Evolutionary conservation across 2,329 filamentous ascomycete genomes (phyloP), one percentile per base, ranked within the genome.

Genomic region (Microcyclospora pomicola): DNA sequence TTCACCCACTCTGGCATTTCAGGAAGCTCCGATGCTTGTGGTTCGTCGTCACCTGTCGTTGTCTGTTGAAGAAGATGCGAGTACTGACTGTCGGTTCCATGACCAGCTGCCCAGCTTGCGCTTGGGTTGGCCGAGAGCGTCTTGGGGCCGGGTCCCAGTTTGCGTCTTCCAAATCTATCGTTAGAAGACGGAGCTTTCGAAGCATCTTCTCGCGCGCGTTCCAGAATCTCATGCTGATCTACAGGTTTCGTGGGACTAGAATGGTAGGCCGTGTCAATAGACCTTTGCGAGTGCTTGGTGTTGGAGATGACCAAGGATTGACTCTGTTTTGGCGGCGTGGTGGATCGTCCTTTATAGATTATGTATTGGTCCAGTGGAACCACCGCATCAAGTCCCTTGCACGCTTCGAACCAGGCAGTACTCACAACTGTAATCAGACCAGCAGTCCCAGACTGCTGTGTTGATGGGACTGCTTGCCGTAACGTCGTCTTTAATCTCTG

Each of bases 31-130:
- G 42, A 59, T 41, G 19, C 63, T 1, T 61, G 58, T 13, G 71
- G 66, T 31, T 38, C 40, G 16, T 92, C 82, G 40, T 87, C 72
- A 41, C 93, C 85, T 2, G 80, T 82, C 0, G 86, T 94, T 1
- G 80, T 82, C 52, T 82, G 69, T 29, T 76, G 75, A 9, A 77
- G 54, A 5, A 92, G 60, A 38, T 63, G 60, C 34, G 65, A 65
- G 42, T 50, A 44, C 34, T 50, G 44, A 3, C 46, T 44, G 37
- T 58, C 49, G 15, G 43, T 54, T 11, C 44, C 50, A 32, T 51
- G 52, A 24, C 51, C 55, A 34, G 49, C 50, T 34, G 51, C 48
- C 51, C 53, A 56, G 32, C 42, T 47, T 15, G 46, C 42, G 41
- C 40, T 13, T 42, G 44, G 9, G 36, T 32, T 41, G 34, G 38